Base-by-base conservation (phyloP, 345 rosid genomes). In the Boechera divaricarpa region DNA sequence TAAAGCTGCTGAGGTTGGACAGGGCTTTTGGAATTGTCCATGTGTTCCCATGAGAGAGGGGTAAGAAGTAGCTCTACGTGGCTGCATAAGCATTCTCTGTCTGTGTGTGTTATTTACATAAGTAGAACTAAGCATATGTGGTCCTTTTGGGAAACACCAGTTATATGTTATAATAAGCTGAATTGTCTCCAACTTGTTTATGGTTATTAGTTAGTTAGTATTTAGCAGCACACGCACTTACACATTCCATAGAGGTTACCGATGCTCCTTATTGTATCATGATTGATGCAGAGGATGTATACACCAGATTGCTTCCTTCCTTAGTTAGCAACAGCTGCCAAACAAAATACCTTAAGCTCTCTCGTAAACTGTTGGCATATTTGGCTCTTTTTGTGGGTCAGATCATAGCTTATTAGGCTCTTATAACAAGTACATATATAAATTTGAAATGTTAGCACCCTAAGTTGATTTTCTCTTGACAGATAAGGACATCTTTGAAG, bases 21-120 rank as follows among this genome's bases (percentile, higher is more conserved):
- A 92, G 70, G 97, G 98, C 58, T 94, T 94, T 80, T 94, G 97
- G 97, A 92, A 94, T 75, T 94, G 93, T 69, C 97, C 95, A 3
- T 94, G 97, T 21, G 24, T 21, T 21, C 24, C 24, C 24, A 21
- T 21, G 24, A 88, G 97, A 83, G 98, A 94, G 76, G 90, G 97
- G 98, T 92, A 70, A 33, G 29, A 35, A 13, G 33, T 51, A 24
- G 42, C 56, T 76, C 12, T 32, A 81, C 2, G 36, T 75, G 9
- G 15, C 21, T 47, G 7, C 21, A 32, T 5, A 41, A 73, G 16
- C 70, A 74, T 2, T 31, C 10, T 63, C 38, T 35, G 2, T 6
- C 8, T 35, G 12, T 35, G n/a, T 66, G 42, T 54, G 5, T 42
- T 42, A 42, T 2, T 42, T 48, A 6, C 5, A 26, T 39, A 13